These are phyloP conservation scores for Rauvolfia tetraphylla DNA, from an alignment of 257 asterid genomes.

Conservation along the genomic window DNA sequence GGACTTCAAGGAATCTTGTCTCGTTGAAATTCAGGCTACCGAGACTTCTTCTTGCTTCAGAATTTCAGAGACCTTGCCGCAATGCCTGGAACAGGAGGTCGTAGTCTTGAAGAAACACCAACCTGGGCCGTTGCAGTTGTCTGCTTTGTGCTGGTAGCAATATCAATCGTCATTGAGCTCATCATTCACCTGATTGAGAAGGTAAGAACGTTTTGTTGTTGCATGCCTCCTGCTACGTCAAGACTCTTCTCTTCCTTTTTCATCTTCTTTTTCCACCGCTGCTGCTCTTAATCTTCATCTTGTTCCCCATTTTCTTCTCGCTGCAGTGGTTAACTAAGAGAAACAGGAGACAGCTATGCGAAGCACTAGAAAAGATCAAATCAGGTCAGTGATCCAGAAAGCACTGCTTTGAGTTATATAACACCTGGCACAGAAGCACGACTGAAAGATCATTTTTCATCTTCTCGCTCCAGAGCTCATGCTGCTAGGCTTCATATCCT, in stretches of 20 bases:
- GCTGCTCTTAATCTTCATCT: neutral
- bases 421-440: neutral
- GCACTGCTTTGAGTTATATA: neutral
- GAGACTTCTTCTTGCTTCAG: too few species aligned
- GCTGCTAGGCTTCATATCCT: conserved; percentile 73
- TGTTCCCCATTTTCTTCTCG: neutral
- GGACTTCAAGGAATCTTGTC: too few species aligned
- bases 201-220: conserved; percentile 25
- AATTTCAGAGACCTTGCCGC: neutral
- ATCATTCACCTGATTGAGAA: conserved; percentile 51
- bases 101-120: conserved; percentile 49
- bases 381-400: conserved; percentile 37
- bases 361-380: conserved; percentile 71
- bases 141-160: conserved; percentile 43
- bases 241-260: too few species aligned
- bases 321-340: conserved; percentile 58
- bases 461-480: conserved; percentile 55
- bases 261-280: neutral
- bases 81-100: conserved; percentile 39
- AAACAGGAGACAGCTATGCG: conserved; percentile 41
- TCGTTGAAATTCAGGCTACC: too few species aligned
- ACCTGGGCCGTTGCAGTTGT: conserved; percentile 66
- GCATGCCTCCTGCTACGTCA: neutral
- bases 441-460: neutral
- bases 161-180: conserved; percentile 50